Conservation (phyloP, 2,329 filamentous ascomycete species). For the Cadophora gregata region DNA sequence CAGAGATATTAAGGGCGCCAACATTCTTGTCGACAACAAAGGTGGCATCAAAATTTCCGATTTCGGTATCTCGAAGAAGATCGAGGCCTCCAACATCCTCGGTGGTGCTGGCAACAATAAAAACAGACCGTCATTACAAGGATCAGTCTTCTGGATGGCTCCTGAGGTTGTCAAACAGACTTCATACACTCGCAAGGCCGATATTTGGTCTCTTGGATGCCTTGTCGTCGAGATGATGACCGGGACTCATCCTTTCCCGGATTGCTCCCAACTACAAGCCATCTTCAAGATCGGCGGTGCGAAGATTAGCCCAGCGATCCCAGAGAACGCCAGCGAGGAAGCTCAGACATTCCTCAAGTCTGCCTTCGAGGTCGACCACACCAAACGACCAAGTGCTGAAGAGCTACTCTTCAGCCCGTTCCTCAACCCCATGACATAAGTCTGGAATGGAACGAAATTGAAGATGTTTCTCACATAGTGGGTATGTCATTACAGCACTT, state of each 20-base stretch:
- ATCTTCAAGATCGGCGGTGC: constrained; percentile 98
- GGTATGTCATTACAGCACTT: constrained; percentile 6
- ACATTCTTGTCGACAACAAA: constrained; percentile 98
- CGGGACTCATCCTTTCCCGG: constrained; percentile 92
- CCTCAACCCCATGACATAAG: constrained; percentile 70
- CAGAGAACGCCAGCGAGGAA: constrained; percentile 83
- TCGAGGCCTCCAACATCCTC: constrained; percentile 88
- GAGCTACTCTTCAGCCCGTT: constrained; percentile 87
- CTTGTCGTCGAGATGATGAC: constrained; percentile 99
- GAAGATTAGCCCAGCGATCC: constrained; percentile 85
- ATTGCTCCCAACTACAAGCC: constrained; percentile 95
- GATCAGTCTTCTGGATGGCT: constrained; percentile 99
- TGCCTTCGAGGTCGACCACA: constrained; percentile 96
- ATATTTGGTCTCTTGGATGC: constrained; percentile 98
- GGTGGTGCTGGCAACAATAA: constrained; percentile 70
- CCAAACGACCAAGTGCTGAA: constrained; percentile 88
- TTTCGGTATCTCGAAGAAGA: constrained; percentile 98
- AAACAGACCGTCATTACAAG: constrained; percentile 82
- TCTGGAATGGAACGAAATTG: not conserved
- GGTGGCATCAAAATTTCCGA: constrained; percentile 99
- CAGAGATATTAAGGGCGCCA: constrained; percentile 98
- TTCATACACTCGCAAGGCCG: constrained; percentile 95
- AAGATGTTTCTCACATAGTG: not conserved
- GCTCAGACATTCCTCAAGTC: constrained; percentile 82
- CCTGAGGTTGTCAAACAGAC: constrained; percentile 98